Evolutionary conservation across 169 alveolate genomes (phyloP).

Genomic region (Plasmodium vivax): DNA sequence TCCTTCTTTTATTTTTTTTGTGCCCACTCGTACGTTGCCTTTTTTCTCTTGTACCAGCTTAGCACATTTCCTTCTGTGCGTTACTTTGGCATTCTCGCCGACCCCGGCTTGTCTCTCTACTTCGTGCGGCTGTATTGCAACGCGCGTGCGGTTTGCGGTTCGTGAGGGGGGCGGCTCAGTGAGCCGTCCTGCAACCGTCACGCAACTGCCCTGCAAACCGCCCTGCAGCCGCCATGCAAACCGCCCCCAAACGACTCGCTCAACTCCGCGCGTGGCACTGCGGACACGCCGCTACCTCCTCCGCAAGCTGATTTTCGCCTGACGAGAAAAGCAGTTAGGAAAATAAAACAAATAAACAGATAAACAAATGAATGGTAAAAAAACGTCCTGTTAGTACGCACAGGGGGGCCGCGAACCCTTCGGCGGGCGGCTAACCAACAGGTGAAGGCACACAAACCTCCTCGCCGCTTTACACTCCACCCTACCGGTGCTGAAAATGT

Average conservation of each 20-base stretch:
- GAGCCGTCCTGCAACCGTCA: too few species aligned
- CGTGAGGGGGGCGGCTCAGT: background rate
- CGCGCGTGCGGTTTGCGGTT: background rate
- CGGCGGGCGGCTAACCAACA: background rate
- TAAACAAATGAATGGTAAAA: background rate
- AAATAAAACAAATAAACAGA: background rate
- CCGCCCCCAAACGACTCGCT: background rate
- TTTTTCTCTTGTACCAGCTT: slow-evolving; percentile 22
- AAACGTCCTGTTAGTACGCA: background rate
- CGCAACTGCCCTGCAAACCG: too few species aligned
- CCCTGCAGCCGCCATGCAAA: background rate
- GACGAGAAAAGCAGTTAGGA: background rate
- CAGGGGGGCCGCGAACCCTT: background rate
- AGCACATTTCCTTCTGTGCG: background rate
- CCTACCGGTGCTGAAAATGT: slow-evolving; percentile 52
- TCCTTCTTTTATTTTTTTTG: slow-evolving; percentile 51
- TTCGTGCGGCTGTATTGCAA: background rate
- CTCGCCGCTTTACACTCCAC: background rate
- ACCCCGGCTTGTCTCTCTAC: slow-evolving; percentile 11
- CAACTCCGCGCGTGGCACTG: background rate
- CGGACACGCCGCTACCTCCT: background rate
- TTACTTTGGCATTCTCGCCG: slow-evolving; percentile 4
- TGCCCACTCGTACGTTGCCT: slow-evolving; percentile 17
- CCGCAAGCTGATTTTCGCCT: background rate
- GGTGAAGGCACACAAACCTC: background rate